Percentiles rank a stretch among this genome's conserved stretches.
Conservation (phyloP, 257 asterid genomes). For the Nicotiana tomentosiformis region DNA sequence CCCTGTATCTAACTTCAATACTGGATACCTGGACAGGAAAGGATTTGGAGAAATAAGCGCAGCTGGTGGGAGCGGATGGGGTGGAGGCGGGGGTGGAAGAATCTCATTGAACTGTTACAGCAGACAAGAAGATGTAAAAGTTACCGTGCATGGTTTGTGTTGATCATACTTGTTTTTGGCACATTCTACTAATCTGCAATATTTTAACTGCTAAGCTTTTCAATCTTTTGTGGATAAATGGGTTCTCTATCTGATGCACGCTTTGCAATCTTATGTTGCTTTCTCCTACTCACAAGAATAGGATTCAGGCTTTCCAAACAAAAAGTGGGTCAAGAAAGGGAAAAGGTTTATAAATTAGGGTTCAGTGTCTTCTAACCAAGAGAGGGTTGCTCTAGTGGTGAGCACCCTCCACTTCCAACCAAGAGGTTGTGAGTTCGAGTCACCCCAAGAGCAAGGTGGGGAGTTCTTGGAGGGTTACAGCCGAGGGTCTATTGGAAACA, state of each 20-base stretch:
- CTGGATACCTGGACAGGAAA: slow-evolving; percentile 45
- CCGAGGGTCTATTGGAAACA: no score
- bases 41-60: slow-evolving; percentile 84
- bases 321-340: background rate
- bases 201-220: slow-evolving; percentile 17
- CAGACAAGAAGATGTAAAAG: slow-evolving; percentile 93
- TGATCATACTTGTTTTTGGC: slow-evolving; percentile 23
- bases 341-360: background rate
- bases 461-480: no score
- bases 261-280: background rate
- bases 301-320: background rate
- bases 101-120: slow-evolving; percentile 88
- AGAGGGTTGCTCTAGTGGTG: no score
- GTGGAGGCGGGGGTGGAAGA: slow-evolving; percentile 99
- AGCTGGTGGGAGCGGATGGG: slow-evolving; percentile 96
- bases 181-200: slow-evolving; percentile 20
- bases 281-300: background rate
- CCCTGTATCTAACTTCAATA: slow-evolving; percentile 12
- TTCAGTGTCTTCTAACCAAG: background rate
- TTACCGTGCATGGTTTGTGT: slow-evolving; percentile 75
- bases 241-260: background rate
- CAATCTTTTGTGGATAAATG: slow-evolving; percentile 9
- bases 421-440: no score
- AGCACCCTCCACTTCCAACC: no score
- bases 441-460: no score